Base-by-base conservation (phyloP, 164 flowering plant genomes). In the Malania oleifera region DNA sequence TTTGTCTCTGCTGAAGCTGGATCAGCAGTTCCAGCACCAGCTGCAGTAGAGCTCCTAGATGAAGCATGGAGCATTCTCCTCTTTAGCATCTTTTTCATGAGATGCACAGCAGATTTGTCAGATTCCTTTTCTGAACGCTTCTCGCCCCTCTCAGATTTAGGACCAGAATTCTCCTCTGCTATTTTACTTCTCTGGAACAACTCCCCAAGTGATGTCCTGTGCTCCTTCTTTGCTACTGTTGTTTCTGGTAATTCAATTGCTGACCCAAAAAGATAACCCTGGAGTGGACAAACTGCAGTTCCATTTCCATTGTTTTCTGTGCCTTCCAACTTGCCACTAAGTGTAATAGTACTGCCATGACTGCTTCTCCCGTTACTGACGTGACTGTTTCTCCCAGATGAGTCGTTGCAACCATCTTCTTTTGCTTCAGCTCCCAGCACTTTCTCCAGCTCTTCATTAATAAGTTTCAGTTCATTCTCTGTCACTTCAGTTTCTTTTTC, bases 141-240 rank as follows among this genome's bases (percentile, higher is more conserved):
- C 55, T 73, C 82, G 19, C 67, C 75, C 60, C 50, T 56, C 6
- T 74, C 81, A 5, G 5, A 40, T 47, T 75, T 78, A 0, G 52
- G 59, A 7, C 66, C 70, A 19, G 46, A 34, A 39, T 61, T 66
- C 23, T 84, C 84, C 55, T 82, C 96, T 19, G 69, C 74, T 44
- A 63, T 22, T 65, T 82, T 85, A 35, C 71, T 81, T 70, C 61
- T 86, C 81, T 83, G 89, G 67, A 91, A 87, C 56, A 91, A 76
- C 75, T 91, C 98, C 0, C 91, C 91, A 1, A 91, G 86, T 0
- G 98, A 87, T 17, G 89, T 73, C 61, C 96, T 70, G n/a, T 78
- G 68, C 66, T 87, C 95, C 65, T 86, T 86, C 75, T 79, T 81
- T 15, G 66, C 69, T 49, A 22, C 65, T 8, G 78, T 34, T 28